These are phyloP conservation scores for Globisporangium cylindrosporum DNA, from an alignment of 352 stramenopile species.

Conservation along the genomic window DNA sequence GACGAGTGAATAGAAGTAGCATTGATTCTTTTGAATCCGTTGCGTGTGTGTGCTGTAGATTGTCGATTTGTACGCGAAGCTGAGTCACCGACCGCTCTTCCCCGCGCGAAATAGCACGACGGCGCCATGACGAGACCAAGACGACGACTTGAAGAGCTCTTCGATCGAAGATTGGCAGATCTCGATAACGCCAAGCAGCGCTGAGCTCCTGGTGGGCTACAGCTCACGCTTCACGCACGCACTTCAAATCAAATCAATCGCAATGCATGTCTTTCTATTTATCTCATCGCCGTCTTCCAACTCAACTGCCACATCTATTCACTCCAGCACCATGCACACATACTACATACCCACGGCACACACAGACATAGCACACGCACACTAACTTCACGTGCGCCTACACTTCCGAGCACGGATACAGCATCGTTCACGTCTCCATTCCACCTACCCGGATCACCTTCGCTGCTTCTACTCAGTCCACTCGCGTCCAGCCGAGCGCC, in stretches of 20 bases:
- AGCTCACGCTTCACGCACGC: background rate
- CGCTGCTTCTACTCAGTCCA: background rate
- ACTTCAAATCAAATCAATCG: background rate
- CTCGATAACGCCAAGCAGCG: background rate
- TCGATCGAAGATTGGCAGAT: too few relatives aligned
- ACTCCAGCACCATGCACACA: background rate
- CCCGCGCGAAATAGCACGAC: background rate
- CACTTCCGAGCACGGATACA: background rate
- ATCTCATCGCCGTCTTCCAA: background rate
- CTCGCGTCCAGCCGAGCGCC: background rate
- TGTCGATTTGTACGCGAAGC: conserved; percentile 31
- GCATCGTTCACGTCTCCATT: background rate
- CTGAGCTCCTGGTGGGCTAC: background rate
- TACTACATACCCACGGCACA: background rate
- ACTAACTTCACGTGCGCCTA: too few relatives aligned
- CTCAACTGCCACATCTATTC: background rate
- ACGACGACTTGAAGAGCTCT: background rate
- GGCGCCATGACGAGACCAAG: background rate
- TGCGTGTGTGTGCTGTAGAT: conserved; percentile 23
- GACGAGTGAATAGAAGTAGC: background rate
- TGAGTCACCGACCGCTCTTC: conserved; percentile 33
- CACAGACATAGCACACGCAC: background rate
- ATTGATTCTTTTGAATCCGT: background rate
- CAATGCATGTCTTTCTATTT: conserved; percentile 1
- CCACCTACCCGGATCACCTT: background rate